Conservation (phyloP, 2,329 filamentous ascomycete genomes). For the Harringtonia lauricola region DNA sequence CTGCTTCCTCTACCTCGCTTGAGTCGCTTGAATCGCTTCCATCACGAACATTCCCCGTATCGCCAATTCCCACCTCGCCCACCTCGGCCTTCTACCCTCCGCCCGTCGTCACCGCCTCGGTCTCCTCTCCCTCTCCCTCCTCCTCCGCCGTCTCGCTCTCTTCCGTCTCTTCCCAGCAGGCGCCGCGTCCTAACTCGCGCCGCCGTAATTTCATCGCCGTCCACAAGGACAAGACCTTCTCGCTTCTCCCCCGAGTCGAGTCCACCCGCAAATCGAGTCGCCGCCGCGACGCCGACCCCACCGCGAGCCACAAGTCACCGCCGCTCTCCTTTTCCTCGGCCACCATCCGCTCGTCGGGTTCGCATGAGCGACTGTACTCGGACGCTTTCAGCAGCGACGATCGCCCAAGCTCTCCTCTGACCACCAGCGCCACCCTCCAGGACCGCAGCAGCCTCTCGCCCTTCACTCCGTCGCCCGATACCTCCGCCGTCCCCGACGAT, state of each 20-base stretch:
- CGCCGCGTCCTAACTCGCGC: constrained; percentile 23
- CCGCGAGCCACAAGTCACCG: constrained; percentile 27
- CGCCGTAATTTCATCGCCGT: constrained; percentile 36
- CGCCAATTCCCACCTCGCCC: background rate
- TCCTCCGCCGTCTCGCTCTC: constrained; percentile 7
- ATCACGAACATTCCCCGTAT: background rate
- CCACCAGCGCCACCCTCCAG: constrained; percentile 26
- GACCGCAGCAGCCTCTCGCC: constrained; percentile 31
- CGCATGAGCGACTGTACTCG: constrained; percentile 37
- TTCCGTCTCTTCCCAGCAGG: constrained; percentile 13
- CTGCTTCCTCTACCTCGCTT: background rate
- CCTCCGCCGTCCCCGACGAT: constrained; percentile 23
- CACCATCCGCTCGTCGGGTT: constrained; percentile 30
- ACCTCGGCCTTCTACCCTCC: background rate
- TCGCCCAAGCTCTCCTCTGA: constrained; percentile 32
- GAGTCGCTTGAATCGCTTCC: background rate
- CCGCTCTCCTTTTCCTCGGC: constrained; percentile 27
- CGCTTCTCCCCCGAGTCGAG: constrained; percentile 27
- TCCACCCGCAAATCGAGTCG: constrained; percentile 10
- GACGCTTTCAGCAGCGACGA: constrained; percentile 36
- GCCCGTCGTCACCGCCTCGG: background rate
- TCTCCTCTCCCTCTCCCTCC: constrained; percentile 8
- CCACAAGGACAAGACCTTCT: constrained; percentile 48
- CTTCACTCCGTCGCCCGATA: constrained; percentile 19
- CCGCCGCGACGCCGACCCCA: constrained; percentile 2